Conservation (phyloP, 805 yeast genomes). For the Schwanniomyces polymorphus region DNA sequence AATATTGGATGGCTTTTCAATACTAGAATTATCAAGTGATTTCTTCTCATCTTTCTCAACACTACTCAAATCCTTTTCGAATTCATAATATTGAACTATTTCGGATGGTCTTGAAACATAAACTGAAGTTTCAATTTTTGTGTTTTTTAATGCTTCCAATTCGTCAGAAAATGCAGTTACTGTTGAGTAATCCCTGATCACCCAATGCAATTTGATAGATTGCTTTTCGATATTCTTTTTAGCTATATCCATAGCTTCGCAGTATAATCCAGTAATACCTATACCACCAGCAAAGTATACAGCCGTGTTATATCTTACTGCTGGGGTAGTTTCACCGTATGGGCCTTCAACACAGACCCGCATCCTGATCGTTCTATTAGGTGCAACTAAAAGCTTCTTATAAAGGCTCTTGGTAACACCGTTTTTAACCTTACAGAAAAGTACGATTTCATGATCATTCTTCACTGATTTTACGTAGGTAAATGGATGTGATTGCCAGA, state of each 20-base stretch:
- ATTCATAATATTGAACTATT: background rate
- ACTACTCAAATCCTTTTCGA: background rate
- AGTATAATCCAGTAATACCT: constrained; percentile 62
- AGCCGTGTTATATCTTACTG: constrained; percentile 51
- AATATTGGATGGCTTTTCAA: constrained; percentile 6
- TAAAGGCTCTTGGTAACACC: constrained; percentile 36
- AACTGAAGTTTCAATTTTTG: constrained; percentile 25
- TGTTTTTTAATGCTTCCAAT: constrained; percentile 19
- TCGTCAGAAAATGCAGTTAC: constrained; percentile 51
- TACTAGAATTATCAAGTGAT: background rate
- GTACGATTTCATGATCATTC: constrained; percentile 18
- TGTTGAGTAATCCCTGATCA: constrained; percentile 51
- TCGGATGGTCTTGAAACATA: constrained; percentile 20
- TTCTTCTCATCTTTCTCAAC: background rate
- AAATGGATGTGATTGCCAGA: constrained; percentile 47
- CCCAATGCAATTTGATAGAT: constrained; percentile 57
- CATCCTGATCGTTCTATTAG: constrained; percentile 25
- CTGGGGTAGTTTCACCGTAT: constrained; percentile 56
- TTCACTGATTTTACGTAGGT: constrained; percentile 29
- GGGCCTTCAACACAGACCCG: constrained; percentile 62
- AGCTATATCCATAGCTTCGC: constrained; percentile 35
- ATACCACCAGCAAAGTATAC: constrained; percentile 72
- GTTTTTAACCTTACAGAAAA: constrained; percentile 36
- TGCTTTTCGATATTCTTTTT: constrained; percentile 17
- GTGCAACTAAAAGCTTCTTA: constrained; percentile 22